Percentiles rank a stretch among this genome's conserved stretches.
These are phyloP conservation scores for Lobosporangium transversale DNA, from an alignment of 192 early-diverging fungal species.

Conservation along the genomic window DNA sequence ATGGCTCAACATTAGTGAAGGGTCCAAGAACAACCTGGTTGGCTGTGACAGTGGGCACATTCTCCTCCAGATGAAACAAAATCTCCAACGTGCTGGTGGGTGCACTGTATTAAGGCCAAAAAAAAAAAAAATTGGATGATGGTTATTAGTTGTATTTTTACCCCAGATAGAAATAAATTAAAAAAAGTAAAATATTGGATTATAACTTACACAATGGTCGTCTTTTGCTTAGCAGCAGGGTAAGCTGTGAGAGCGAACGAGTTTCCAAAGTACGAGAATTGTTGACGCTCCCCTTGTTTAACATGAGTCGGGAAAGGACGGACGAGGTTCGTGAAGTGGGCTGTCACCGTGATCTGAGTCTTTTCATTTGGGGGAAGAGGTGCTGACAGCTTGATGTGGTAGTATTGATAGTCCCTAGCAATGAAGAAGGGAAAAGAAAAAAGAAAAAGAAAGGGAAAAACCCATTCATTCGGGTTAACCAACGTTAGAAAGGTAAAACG, in stretches of 20 bases:
- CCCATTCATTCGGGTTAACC: too few species aligned
- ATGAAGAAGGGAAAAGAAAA: slow-evolving; percentile 5
- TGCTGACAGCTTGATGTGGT: slow-evolving; percentile 57
- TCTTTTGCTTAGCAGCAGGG: slow-evolving; percentile 76
- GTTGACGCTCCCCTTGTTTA: slow-evolving; percentile 74
- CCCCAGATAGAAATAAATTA: background rate
- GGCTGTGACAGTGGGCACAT: slow-evolving; percentile 52
- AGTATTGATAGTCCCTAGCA: slow-evolving; percentile 51
- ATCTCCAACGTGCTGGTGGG: slow-evolving; percentile 46
- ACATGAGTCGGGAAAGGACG: slow-evolving; percentile 64
- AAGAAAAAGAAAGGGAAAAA: background rate
- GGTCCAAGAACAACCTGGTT: slow-evolving; percentile 81
- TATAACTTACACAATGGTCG: slow-evolving; percentile 81
- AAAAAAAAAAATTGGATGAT: background rate
- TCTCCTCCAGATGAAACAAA: slow-evolving; percentile 48
- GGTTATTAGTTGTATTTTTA: background rate
- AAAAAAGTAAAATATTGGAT: background rate
- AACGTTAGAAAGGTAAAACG: too few species aligned
- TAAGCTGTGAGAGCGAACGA: slow-evolving; percentile 75
- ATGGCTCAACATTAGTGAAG: slow-evolving; percentile 58
- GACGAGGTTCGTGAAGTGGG: slow-evolving; percentile 55
- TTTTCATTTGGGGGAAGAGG: slow-evolving; percentile 68
- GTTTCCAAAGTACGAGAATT: slow-evolving; percentile 68
- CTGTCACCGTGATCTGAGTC: slow-evolving; percentile 66
- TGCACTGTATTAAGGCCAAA: slow-evolving; percentile 22